Conservation (phyloP, 441 rosid species). For the Arabidopsis lyrata region DNA sequence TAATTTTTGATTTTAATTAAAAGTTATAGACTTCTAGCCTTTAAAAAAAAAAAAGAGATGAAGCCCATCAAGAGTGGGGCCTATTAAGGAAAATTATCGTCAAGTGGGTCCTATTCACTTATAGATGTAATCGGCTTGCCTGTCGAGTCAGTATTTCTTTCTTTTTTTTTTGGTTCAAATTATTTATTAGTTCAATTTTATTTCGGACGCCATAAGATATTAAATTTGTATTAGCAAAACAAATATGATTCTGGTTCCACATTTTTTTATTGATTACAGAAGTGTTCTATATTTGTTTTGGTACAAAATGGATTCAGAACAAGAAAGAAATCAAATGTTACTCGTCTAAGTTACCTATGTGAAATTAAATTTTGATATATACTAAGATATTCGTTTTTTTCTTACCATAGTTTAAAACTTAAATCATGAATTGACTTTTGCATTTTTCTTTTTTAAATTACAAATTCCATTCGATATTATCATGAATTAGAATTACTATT, state of each 20-base stretch:
- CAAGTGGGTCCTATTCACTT: conserved; percentile 36
- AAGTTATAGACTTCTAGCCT: no score
- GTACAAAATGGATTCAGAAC: neutral
- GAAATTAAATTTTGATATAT: no score
- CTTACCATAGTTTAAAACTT: no score
- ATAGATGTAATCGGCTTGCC: conserved; percentile 36
- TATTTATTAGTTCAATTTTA: neutral
- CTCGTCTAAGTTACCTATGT: no score
- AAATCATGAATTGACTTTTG: no score
- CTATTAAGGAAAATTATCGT: conserved; percentile 29
- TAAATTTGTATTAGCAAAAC: neutral
- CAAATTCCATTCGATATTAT: neutral
- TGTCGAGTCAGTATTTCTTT: conserved; percentile 32
- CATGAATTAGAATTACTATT: neutral
- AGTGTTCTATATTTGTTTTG: neutral
- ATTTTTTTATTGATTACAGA: neutral
- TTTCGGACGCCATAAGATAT: neutral
- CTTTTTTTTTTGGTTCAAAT: neutral
- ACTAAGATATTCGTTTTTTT: no score
- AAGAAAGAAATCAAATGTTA: no score
- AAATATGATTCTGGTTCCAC: neutral
- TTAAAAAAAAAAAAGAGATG: neutral
- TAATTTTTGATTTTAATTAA: neutral
- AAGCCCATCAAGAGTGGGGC: conserved; percentile 44
- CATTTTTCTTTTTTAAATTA: neutral